Evolutionary conservation across 2,329 filamentous ascomycete species (phyloP).

Genomic region (Exophiala sp.): DNA sequence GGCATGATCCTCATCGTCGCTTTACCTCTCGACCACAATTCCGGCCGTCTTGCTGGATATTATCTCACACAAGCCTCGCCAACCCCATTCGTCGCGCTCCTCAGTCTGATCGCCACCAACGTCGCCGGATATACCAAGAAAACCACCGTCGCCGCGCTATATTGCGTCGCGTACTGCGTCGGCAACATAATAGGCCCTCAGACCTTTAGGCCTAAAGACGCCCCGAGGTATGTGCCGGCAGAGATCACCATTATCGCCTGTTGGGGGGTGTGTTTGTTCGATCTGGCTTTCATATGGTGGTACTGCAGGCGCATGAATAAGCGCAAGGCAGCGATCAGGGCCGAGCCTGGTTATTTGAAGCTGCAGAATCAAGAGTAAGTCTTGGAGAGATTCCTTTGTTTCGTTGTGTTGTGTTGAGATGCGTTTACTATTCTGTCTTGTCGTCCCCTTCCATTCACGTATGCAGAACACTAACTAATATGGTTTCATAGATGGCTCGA

Average conservation of each 20-base stretch:
- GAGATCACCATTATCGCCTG: conserved; percentile 60
- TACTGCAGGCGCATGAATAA: conserved; percentile 56
- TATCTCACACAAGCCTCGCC: conserved; percentile 58
- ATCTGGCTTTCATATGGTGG: conserved; percentile 56
- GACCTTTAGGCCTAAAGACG: conserved; percentile 51
- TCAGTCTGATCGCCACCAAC: conserved; percentile 60
- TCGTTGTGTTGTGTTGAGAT: not conserved
- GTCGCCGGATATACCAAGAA: conserved; percentile 51
- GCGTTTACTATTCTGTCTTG: not conserved
- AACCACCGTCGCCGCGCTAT: conserved; percentile 47
- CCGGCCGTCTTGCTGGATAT: conserved; percentile 57
- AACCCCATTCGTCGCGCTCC: conserved; percentile 57
- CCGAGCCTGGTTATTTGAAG: conserved; percentile 52
- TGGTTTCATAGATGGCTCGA: conserved; percentile 53
- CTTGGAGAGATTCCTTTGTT: not conserved
- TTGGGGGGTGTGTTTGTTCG: conserved; percentile 45
- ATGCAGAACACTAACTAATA: too few relatives aligned
- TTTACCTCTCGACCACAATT: conserved; percentile 52
- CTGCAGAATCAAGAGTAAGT: conserved; percentile 59
- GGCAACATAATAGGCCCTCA: conserved; percentile 51
- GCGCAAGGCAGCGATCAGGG: conserved; percentile 51
- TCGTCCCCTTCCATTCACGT: too few relatives aligned
- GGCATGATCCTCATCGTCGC: conserved; percentile 41
- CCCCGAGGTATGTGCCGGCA: conserved; percentile 56
- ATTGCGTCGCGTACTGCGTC: conserved; percentile 44